phyloP scores from a whole-genome alignment of 1,284 basidiomycete species.

The Apiotrichum veenhuisii region DNA sequence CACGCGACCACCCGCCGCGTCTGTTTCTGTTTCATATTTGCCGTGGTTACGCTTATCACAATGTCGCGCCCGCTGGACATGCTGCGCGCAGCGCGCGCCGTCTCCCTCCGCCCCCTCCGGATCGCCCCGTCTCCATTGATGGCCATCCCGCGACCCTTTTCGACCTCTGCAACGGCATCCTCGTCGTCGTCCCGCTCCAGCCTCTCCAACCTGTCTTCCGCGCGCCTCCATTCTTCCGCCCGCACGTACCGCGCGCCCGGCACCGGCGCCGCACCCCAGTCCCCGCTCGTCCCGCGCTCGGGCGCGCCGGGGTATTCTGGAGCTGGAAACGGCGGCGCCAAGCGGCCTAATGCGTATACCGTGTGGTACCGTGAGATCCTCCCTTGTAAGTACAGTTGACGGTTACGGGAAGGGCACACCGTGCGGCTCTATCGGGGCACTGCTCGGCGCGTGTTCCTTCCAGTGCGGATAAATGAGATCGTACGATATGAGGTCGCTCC shows the following conservation, averaged over 20 bases:
- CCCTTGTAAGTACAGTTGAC: conserved; percentile 28
- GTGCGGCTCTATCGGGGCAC: too few species aligned
- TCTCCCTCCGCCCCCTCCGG: background rate
- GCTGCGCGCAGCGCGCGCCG: conserved; percentile 2
- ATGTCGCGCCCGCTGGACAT: conserved; percentile 7
- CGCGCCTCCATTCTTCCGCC: conserved; percentile 1
- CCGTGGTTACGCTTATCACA: background rate
- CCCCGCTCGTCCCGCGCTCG: conserved; percentile 12
- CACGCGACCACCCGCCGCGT: background rate
- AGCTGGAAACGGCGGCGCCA: background rate
- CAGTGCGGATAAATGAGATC: too few species aligned
- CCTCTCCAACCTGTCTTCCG: background rate
- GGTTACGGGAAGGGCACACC: too few species aligned
- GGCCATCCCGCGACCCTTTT: background rate
- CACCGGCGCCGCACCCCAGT: conserved; percentile 7
- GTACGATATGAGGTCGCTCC: too few species aligned
- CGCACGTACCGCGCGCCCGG: conserved; percentile 3
- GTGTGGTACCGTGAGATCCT: conserved; percentile 46
- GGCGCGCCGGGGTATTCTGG: background rate
- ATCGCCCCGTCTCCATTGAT: background rate
- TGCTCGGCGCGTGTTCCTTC: too few species aligned
- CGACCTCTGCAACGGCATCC: background rate
- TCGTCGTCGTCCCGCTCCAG: background rate
- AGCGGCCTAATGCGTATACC: conserved; percentile 24
- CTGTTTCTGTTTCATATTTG: background rate